Evolutionary conservation across 805 yeast species (phyloP).

Genomic region (Metschnikowia cubensis): DNA sequence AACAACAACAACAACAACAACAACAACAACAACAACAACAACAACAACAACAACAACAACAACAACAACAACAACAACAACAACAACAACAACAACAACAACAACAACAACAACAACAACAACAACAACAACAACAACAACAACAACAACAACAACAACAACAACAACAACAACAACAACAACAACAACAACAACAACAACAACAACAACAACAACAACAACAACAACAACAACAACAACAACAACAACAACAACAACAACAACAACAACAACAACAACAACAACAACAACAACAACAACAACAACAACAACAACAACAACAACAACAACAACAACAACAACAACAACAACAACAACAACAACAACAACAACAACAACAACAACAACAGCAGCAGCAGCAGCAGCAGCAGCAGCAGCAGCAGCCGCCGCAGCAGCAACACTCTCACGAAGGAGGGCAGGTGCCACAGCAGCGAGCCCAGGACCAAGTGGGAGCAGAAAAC

Average conservation of each 20-base stretch:
- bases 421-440: constrained; percentile 26
- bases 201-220: constrained; percentile 33
- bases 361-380: constrained; percentile 33
- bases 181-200: constrained; percentile 20
- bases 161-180: constrained; percentile 24
- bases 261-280: constrained; percentile 13
- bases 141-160: constrained; percentile 22
- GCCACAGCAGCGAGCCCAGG: constrained; percentile 8
- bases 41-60: constrained; percentile 28
- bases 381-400: constrained; percentile 25
- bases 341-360: constrained; percentile 16
- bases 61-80: constrained; percentile 21
- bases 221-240: constrained; percentile 23
- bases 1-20: constrained; percentile 19
- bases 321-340: constrained; percentile 24
- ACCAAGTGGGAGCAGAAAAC: constrained; percentile 7
- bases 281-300: constrained; percentile 35
- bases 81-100: constrained; percentile 23
- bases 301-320: constrained; percentile 24
- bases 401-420: too few species aligned
- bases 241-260: constrained; percentile 24
- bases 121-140: constrained; percentile 29
- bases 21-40: constrained; percentile 29
- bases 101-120: constrained; percentile 26
- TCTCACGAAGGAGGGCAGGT: neutral